A percentile compares a stretch with the other conserved stretches of the same genome.
Evolutionary conservation across 768 basidiomycete genomes (phyloP).

Genomic region (Boletus sp.): DNA sequence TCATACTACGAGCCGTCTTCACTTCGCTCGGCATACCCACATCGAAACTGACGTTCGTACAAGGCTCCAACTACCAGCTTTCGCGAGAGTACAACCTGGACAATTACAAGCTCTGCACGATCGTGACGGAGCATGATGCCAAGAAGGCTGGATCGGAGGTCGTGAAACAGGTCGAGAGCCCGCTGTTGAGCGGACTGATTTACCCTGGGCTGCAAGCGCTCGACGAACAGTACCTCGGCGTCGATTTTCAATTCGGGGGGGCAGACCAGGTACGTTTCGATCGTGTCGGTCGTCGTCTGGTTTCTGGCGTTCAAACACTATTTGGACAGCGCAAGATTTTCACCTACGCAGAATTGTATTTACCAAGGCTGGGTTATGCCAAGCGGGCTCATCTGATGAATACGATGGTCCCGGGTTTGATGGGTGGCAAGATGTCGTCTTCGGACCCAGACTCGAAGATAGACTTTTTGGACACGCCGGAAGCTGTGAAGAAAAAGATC

Average conservation of each 20-base stretch:
- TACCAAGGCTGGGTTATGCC: constrained; percentile 86
- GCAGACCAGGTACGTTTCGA: constrained; percentile 77
- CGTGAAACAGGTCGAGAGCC: constrained; percentile 94
- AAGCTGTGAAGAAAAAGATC: constrained; percentile 83
- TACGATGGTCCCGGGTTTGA: constrained; percentile 91
- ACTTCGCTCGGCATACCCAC: constrained; percentile 87
- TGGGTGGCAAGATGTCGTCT: constrained; percentile 96
- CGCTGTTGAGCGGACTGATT: constrained; percentile 84
- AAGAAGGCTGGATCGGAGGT: constrained; percentile 99
- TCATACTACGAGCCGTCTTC: constrained; percentile 79
- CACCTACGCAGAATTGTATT: constrained; percentile 94
- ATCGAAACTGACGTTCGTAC: constrained; percentile 75
- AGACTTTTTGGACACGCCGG: constrained; percentile 90
- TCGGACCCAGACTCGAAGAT: constrained; percentile 98
- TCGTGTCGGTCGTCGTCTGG: neutral
- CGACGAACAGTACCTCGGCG: constrained; percentile 93
- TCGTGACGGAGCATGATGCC: constrained; percentile 92
- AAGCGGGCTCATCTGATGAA: constrained; percentile 99
- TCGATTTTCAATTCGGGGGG: constrained; percentile 98
- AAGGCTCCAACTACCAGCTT: constrained; percentile 92
- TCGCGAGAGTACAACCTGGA: constrained; percentile 90
- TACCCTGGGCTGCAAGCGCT: constrained; percentile 97
- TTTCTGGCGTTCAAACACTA: neutral
- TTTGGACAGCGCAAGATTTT: constrained; percentile 89
- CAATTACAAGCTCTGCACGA: constrained; percentile 89